Conservation (phyloP, 1,284 basidiomycete genomes). For the Rhodotorula sp. region DNA sequence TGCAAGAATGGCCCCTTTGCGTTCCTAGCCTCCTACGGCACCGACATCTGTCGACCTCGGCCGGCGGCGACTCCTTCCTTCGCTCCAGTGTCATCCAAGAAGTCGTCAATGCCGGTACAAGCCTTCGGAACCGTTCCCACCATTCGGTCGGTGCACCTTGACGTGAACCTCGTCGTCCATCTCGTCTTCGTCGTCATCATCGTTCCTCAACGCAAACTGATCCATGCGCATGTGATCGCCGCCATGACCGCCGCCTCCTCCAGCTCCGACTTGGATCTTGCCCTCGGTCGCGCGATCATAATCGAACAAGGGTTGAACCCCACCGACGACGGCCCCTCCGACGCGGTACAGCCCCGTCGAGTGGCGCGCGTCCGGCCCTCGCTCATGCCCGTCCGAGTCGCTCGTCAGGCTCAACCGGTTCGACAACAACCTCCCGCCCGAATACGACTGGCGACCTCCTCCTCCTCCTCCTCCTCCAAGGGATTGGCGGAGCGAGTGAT, state of each 20-base stretch:
- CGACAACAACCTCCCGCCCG: neutral
- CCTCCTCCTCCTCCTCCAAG: constrained; percentile 7
- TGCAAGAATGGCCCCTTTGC: too few species aligned
- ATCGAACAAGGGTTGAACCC: constrained; percentile 31
- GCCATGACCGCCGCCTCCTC: neutral
- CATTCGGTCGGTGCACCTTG: neutral
- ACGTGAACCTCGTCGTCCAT: constrained; percentile 3
- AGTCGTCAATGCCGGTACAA: neutral
- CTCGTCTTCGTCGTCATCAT: constrained; percentile 12
- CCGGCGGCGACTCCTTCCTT: too few species aligned
- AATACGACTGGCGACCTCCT: constrained; percentile 19
- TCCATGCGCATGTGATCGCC: constrained; percentile 28
- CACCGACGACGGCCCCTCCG: constrained; percentile 22
- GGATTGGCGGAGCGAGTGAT: constrained; percentile 11
- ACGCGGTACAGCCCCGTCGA: constrained; percentile 21
- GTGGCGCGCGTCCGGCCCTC: constrained; percentile 15
- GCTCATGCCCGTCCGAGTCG: constrained; percentile 1
- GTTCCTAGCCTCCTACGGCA: too few species aligned
- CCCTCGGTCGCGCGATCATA: constrained; percentile 12
- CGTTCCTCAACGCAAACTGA: constrained; percentile 20
- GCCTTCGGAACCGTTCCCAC: neutral
- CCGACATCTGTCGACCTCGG: too few species aligned
- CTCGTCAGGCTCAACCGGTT: neutral
- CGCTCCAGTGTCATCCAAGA: too few species aligned
- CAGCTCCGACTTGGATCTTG: constrained; percentile 1